Conservation (phyloP, 441 rosid species). For the Gossypium laxum region DNA sequence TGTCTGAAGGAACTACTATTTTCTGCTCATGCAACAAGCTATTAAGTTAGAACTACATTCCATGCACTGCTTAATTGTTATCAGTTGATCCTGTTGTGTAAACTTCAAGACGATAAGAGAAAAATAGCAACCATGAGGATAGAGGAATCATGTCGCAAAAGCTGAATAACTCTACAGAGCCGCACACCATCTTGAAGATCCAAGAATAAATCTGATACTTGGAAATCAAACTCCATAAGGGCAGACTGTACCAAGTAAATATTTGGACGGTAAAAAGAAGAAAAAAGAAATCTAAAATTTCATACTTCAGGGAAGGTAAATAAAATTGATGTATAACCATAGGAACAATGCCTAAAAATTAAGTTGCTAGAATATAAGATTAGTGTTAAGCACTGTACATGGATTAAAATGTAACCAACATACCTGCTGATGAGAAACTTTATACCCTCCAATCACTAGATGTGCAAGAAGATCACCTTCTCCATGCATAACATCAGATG, state of each 20-base stretch:
- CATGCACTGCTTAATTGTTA: background rate
- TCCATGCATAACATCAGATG: conserved; percentile 84
- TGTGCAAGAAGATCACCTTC: conserved; percentile 89
- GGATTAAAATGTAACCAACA: conserved; percentile 17
- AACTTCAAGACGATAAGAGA: background rate
- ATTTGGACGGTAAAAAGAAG: conserved; percentile 2
- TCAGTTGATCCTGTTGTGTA: background rate
- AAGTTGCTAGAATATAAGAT: background rate
- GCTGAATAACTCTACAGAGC: conserved; percentile 77
- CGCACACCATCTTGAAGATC: conserved; percentile 90
- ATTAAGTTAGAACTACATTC: conserved; percentile 9
- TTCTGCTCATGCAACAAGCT: conserved; percentile 43
- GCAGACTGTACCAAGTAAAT: conserved; percentile 41
- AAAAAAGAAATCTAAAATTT: background rate
- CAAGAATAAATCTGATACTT: conserved; percentile 48
- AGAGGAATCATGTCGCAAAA: conserved; percentile 63
- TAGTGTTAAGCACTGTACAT: background rate
- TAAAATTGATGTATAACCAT: background rate
- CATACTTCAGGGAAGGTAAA: background rate
- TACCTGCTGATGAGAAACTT: conserved; percentile 78
- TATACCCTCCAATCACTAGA: conserved; percentile 67
- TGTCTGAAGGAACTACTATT: conserved; percentile 61
- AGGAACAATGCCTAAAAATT: background rate
- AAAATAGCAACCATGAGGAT: conserved; percentile 54
- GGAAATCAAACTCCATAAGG: conserved; percentile 63